These are phyloP conservation scores for Salix udensis DNA, from an alignment of 345 rosid genomes.

Conservation along the genomic window DNA sequence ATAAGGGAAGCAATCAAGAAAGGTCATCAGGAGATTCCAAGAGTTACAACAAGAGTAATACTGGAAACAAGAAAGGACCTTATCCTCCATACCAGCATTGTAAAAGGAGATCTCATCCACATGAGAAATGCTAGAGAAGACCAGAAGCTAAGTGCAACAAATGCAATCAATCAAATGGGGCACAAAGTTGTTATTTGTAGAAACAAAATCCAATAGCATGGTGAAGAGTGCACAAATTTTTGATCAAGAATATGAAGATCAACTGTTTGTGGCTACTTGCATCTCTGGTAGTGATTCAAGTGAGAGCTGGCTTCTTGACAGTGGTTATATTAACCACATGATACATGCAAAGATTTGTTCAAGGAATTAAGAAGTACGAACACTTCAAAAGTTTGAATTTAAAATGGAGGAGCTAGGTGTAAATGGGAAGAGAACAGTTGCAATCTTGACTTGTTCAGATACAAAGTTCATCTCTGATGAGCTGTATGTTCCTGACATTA, in stretches of 20 bases:
- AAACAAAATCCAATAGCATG: neutral
- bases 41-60: too few relatives aligned
- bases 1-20: too few relatives aligned
- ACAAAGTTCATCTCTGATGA: slow-evolving; percentile 2
- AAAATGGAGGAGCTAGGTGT: neutral
- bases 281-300: neutral
- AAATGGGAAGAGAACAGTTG: neutral
- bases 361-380: neutral
- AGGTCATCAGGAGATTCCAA: neutral
- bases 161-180: neutral
- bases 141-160: neutral
- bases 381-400: neutral
- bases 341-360: neutral
- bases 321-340: neutral
- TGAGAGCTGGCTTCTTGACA: neutral
- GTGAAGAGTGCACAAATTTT: neutral
- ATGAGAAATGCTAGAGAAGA: neutral
- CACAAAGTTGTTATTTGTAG: neutral
- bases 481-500: slow-evolving; percentile 1
- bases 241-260: neutral
- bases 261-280: neutral
- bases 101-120: neutral
- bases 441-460: neutral
- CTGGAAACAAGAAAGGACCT: neutral
- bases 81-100: neutral